Evolutionary conservation across 169 alveolate species (phyloP), one percentile per base, ranked within the genome.

Genomic region (Cryptosporidium ryanae): DNA sequence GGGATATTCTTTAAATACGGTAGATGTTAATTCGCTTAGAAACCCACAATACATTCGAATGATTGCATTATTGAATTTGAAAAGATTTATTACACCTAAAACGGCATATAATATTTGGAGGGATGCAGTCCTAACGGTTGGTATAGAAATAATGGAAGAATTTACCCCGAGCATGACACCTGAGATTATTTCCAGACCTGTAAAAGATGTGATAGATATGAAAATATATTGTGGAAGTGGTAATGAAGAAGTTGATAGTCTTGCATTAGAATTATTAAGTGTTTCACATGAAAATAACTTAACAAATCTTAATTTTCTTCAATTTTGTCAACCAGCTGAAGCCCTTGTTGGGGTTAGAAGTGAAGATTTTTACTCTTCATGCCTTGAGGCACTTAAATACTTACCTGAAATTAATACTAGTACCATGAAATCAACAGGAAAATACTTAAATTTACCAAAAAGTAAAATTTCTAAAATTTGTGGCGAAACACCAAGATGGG

Each of bases 31-130:
- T 32, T 76, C 87, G 18, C 38, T 61, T n/a, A 49, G 31, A 6
- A 76, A 76, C 15, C 87, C 87, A 1, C 70, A 27, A 32, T 76
- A 76, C 38, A 76, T 76, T 55, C 31, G 87, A 27, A 76, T 76
- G 87, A 21, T 76, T 1, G 70, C 87, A 15, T 57, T 76, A 25
- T 44, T 76, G 50, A 12, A 76, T 32, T 43, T 43, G 18, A 61
- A 61, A 76, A 76, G 25, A 15, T 76, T 38, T 23, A 76, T 76
- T 38, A 21, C 63, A 43, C 87, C 87, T 18, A 76, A 61, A 21
- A 76, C 87, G 4, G 87, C 87, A 17, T 76, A 76, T 34, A 43
- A 76, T 18, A 76, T 76, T 59, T 76, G 87, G 87, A 55, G 31
- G 59, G 87, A 76, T 57, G 44, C 87, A 21, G 71, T 76, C 31